These are phyloP conservation scores for Salix dunnii DNA, from an alignment of 345 rosid genomes.

Conservation along the genomic window DNA sequence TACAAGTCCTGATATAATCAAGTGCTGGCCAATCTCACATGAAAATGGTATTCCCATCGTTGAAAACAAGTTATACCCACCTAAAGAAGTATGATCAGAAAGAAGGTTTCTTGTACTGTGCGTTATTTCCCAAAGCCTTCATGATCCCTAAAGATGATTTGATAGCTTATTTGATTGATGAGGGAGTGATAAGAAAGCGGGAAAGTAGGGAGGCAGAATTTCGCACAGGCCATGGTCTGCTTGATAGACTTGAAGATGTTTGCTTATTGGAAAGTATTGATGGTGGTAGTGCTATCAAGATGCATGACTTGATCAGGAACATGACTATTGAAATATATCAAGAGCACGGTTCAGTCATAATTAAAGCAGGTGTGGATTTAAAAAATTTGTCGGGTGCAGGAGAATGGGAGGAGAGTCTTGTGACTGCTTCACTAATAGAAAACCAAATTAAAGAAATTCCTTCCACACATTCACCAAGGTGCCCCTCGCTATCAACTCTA, in stretches of 20 bases:
- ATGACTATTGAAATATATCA: conserved; percentile 4
- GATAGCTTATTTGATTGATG: conserved; percentile 3
- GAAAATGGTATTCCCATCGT: too few relatives aligned
- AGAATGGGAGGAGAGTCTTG: conserved; percentile 9
- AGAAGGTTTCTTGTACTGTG: too few relatives aligned
- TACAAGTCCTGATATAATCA: too few relatives aligned
- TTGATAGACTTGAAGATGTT: conserved; percentile 5
- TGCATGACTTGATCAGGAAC: conserved; percentile 23
- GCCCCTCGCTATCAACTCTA: background rate
- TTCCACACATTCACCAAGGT: background rate
- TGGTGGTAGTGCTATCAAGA: background rate
- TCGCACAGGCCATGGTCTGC: conserved; percentile 4
- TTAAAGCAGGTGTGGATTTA: background rate
- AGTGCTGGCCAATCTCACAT: too few relatives aligned
- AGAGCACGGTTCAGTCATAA: too few relatives aligned
- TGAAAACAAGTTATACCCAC: too few relatives aligned
- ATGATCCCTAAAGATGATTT: too few relatives aligned
- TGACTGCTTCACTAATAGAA: conserved; percentile 9
- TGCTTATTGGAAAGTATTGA: conserved; percentile 14
- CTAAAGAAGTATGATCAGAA: too few relatives aligned
- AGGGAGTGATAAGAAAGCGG: conserved; percentile 14
- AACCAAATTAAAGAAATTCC: conserved; percentile 4
- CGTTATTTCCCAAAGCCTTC: too few relatives aligned
- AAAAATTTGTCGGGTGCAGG: background rate
- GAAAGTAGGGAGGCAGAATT: background rate